Evolutionary conservation across 257 asterid species (phyloP).

Genomic region (Paraleonurus japonicus): DNA sequence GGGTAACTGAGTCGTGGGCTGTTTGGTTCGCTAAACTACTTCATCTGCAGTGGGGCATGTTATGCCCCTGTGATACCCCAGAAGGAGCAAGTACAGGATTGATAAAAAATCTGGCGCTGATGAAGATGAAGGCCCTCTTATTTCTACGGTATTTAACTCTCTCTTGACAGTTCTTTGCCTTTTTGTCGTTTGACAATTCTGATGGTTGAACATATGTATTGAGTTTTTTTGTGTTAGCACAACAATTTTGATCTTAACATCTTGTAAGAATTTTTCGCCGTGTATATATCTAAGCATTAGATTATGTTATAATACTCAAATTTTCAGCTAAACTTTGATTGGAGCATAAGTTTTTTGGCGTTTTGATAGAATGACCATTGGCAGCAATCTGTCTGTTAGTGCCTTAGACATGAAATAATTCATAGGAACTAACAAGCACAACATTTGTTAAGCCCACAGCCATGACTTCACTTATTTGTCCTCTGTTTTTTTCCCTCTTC

Average conservation of each 20-base stretch:
- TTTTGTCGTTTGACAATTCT: background rate
- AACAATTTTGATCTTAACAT: background rate
- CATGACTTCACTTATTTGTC: background rate
- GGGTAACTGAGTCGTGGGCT: constrained; percentile 31
- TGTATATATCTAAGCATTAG: background rate
- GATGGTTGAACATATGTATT: background rate
- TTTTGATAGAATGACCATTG: background rate
- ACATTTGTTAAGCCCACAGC: background rate
- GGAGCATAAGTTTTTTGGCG: background rate
- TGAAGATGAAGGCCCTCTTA: constrained; percentile 81
- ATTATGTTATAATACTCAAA: background rate
- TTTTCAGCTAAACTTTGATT: background rate
- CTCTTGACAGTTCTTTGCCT: constrained; percentile 20
- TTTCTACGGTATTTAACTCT: constrained; percentile 59
- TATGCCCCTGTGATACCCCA: constrained; percentile 98
- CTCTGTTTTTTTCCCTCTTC: background rate
- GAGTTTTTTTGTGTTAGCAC: background rate
- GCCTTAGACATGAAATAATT: background rate
- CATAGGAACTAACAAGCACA: background rate
- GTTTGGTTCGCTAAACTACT: constrained; percentile 4
- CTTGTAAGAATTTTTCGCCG: background rate
- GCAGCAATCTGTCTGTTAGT: background rate
- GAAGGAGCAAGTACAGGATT: constrained; percentile 97
- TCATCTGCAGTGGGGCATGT: constrained; percentile 86
- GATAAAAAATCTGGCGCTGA: constrained; percentile 94